Evolutionary conservation across 257 asterid genomes (phyloP).

Genomic region (Verbascum thapsus): DNA sequence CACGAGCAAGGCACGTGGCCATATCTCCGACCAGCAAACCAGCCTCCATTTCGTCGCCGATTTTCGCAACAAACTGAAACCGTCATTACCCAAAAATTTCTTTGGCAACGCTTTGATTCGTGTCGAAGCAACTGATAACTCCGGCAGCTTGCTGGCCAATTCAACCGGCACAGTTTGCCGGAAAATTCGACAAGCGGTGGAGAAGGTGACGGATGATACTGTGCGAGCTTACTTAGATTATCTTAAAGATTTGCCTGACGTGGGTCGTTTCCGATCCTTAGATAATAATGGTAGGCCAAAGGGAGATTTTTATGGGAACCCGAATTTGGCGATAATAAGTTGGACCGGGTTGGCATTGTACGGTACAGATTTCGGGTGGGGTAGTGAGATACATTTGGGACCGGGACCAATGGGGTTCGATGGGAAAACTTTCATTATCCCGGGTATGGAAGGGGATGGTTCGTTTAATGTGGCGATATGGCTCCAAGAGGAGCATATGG

Average conservation of each 20-base stretch:
- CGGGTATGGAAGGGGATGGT: slow-evolving; percentile 53
- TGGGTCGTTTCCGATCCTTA: slow-evolving; percentile 58
- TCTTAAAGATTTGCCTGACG: slow-evolving; percentile 55
- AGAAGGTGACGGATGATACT: slow-evolving; percentile 49
- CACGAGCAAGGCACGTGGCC: slow-evolving; percentile 66
- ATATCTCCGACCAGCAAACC: slow-evolving; percentile 50
- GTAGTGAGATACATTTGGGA: slow-evolving; percentile 65
- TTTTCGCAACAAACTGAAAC: slow-evolving; percentile 57
- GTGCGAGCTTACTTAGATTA: slow-evolving; percentile 63
- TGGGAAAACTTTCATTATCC: slow-evolving; percentile 72
- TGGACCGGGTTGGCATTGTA: slow-evolving; percentile 66
- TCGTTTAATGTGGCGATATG: slow-evolving; percentile 67
- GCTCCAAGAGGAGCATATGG: slow-evolving; percentile 65
- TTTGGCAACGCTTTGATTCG: slow-evolving; percentile 83
- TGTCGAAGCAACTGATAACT: slow-evolving; percentile 51
- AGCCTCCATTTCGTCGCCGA: slow-evolving; percentile 65
- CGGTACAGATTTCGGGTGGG: slow-evolving; percentile 88
- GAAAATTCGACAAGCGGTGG: slow-evolving; percentile 55
- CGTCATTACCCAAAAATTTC: slow-evolving; percentile 64
- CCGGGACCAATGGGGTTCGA: slow-evolving; percentile 74
- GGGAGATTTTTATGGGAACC: slow-evolving; percentile 66
- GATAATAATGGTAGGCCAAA: slow-evolving; percentile 50
- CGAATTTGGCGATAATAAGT: slow-evolving; percentile 73
- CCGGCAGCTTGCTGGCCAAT: slow-evolving; percentile 44
- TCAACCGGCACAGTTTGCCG: slow-evolving; percentile 39